Percentiles rank a stretch among this genome's conserved stretches.
Conservation (phyloP, 768 basidiomycete genomes). For the Coprinellus aureogranulatus region DNA sequence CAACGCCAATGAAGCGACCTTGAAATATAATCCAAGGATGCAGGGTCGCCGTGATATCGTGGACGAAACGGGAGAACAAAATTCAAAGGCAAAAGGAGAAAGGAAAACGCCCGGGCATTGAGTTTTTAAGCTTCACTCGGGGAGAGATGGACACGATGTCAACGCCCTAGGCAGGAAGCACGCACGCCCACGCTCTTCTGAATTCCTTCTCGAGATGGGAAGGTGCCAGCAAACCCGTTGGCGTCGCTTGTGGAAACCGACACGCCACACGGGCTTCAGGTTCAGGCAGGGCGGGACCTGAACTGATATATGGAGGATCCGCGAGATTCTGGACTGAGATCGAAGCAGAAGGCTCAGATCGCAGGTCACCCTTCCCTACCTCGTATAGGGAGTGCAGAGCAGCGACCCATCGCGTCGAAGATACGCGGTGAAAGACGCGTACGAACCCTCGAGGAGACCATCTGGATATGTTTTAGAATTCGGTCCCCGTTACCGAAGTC, state of each 20-base stretch:
- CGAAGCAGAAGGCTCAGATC: conserved; percentile 5
- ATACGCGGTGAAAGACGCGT: too few species aligned
- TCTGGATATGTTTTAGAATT: too few species aligned
- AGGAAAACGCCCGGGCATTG: not conserved
- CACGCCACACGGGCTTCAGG: conserved; percentile 5
- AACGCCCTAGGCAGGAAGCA: conserved; percentile 6
- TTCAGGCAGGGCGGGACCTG: not conserved
- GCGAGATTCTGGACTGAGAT: conserved; percentile 9
- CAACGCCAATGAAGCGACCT: too few species aligned
- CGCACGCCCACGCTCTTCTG: not conserved
- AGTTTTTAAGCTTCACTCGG: not conserved
- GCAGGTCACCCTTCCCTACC: not conserved
- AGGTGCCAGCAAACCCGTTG: not conserved
- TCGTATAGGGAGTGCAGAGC: too few species aligned
- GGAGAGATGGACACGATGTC: conserved; percentile 5
- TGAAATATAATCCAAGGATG: too few species aligned
- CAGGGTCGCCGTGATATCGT: too few species aligned
- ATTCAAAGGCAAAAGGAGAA: not conserved
- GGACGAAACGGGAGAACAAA: too few species aligned
- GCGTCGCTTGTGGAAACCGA: not conserved
- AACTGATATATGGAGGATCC: conserved; percentile 7
- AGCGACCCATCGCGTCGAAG: too few species aligned
- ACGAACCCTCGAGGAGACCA: too few species aligned
- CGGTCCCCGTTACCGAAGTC: too few species aligned
- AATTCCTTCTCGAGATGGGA: too few species aligned